Percentiles rank a stretch among this genome's conserved stretches.
Evolutionary conservation across 192 early-diverging fungal species (phyloP).

Genomic region (Funneliformis geosporum): DNA sequence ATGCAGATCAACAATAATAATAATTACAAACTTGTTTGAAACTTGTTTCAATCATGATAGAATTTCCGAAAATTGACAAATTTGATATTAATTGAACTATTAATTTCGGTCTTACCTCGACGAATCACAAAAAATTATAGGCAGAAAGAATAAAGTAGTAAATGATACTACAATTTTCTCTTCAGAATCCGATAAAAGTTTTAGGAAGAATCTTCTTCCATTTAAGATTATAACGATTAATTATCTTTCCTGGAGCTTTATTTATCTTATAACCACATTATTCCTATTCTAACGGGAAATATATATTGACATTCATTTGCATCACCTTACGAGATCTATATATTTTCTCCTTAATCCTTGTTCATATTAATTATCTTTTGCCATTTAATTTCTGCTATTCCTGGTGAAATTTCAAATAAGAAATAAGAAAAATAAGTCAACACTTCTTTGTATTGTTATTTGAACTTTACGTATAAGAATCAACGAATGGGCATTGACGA

Average conservation of each 20-base stretch:
- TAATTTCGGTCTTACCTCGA: not conserved
- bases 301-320: not conserved
- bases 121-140: not conserved
- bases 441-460: not conserved
- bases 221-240: not conserved
- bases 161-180: not conserved
- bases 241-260: not conserved
- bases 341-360: not conserved
- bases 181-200: not conserved
- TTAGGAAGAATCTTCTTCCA: not conserved
- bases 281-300: not conserved
- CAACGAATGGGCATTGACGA: constrained; percentile 36
- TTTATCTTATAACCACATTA: not conserved
- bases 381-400: not conserved
- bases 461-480: not conserved
- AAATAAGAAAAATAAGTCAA: not conserved
- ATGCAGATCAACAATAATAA: no score
- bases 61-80: not conserved
- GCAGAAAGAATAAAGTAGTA: no score
- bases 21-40: not conserved
- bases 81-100: not conserved
- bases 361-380: not conserved
- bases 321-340: not conserved
- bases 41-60: not conserved
- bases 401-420: not conserved